A percentile compares a stretch with the other conserved stretches of the same genome.
phyloP scores from a whole-genome alignment of 108 stramenopile genomes.

The Asterionellopsis glacialis region DNA sequence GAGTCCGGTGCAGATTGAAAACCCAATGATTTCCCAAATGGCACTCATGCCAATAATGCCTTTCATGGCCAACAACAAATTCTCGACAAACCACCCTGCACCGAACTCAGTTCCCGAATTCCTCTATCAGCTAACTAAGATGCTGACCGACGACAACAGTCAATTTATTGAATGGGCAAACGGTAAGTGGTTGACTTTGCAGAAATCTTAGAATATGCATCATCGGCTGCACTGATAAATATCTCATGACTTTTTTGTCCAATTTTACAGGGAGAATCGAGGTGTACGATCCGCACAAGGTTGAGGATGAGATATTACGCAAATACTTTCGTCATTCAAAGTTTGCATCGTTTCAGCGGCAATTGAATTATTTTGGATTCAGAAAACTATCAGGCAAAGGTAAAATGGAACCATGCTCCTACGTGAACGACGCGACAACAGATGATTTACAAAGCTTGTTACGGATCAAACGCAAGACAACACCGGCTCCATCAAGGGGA shows the following conservation, averaged over 20 bases:
- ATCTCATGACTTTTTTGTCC: conserved; percentile 2
- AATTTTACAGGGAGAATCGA: conserved; percentile 37
- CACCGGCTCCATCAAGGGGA: too few relatives aligned
- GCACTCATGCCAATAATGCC: not conserved
- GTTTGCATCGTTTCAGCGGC: conserved; percentile 86
- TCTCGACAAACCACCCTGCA: too few relatives aligned
- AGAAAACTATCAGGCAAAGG: conserved; percentile 90
- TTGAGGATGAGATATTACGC: conserved; percentile 73
- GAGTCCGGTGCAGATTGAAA: too few relatives aligned
- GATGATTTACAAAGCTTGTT: conserved; percentile 81
- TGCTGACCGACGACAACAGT: conserved; percentile 83
- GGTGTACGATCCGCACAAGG: conserved; percentile 71
- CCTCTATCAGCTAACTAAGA: conserved; percentile 85
- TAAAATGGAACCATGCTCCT: conserved; percentile 89
- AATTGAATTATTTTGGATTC: conserved; percentile 91
- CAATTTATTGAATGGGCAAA: conserved; percentile 82
- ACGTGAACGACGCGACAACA: conserved; percentile 84
- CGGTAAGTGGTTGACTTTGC: conserved; percentile 13
- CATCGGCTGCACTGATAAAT: not conserved
- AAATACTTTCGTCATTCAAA: conserved; percentile 91
- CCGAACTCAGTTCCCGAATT: conserved; percentile 58
- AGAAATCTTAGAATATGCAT: conserved; percentile 4
- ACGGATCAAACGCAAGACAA: conserved; percentile 56
- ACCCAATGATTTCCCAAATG: too few relatives aligned
- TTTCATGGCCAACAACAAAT: not conserved